phyloP scores from a whole-genome alignment of 2,329 filamentous ascomycete genomes.

The Fusarium cicatricum region DNA sequence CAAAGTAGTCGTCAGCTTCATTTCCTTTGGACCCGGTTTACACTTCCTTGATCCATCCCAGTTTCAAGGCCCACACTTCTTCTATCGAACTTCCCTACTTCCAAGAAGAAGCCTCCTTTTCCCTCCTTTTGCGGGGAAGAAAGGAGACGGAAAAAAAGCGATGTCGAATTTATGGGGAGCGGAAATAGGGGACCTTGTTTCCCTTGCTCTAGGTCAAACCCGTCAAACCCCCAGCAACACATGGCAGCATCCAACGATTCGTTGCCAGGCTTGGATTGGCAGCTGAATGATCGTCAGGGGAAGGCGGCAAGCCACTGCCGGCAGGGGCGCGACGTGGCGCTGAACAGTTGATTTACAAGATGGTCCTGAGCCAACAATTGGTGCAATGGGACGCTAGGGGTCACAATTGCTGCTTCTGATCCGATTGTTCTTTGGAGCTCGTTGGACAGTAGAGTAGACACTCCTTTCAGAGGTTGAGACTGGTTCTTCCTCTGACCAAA shows the following conservation, averaged over 20 bases:
- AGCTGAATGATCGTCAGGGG: constrained; percentile 37
- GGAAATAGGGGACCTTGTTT: constrained; percentile 11
- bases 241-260: too few relatives aligned
- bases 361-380: constrained; percentile 15
- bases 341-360: constrained; percentile 6
- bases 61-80: background rate
- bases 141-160: background rate
- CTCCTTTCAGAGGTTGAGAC: background rate
- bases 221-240: too few relatives aligned
- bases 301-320: constrained; percentile 35
- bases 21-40: constrained; percentile 24
- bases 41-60: constrained; percentile 2
- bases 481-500: background rate
- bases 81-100: background rate
- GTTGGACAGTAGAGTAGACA: too few relatives aligned
- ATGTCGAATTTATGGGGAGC: too few relatives aligned
- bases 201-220: constrained; percentile 3
- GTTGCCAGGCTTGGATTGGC: too few relatives aligned
- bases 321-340: constrained; percentile 21
- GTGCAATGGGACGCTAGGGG: constrained; percentile 1
- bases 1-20: constrained; percentile 34
- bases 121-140: constrained; percentile 35
- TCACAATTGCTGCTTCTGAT: too few relatives aligned
- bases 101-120: constrained; percentile 1
- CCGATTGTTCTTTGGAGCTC: too few relatives aligned